A percentile compares a stretch with the other conserved stretches of the same genome.
These are phyloP conservation scores for Malus hybrid DNA, from an alignment of 331 rosid genomes.

Conservation along the genomic window DNA sequence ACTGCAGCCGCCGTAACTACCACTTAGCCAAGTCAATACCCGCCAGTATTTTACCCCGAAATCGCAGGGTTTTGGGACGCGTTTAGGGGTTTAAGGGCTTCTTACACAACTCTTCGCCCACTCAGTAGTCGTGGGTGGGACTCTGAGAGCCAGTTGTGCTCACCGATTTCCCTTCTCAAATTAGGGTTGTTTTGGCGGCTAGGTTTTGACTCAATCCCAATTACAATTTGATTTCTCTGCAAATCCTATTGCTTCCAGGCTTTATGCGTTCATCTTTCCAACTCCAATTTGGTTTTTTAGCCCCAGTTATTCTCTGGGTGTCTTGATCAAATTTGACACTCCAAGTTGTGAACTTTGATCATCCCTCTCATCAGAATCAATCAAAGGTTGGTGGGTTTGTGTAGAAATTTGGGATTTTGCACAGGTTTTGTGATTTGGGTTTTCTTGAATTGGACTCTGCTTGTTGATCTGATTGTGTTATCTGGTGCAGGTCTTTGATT, in stretches of 20 bases:
- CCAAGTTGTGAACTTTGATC: background rate
- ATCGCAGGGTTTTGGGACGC: slow-evolving; percentile 20
- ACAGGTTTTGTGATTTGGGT: background rate
- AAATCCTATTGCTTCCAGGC: background rate
- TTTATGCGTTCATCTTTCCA: background rate
- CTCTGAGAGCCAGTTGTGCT: background rate
- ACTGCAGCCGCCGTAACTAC: background rate
- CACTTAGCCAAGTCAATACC: background rate
- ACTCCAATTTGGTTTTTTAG: background rate
- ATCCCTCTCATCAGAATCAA: background rate
- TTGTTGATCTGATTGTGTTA: background rate
- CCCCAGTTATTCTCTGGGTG: background rate
- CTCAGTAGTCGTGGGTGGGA: background rate
- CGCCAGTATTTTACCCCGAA: background rate
- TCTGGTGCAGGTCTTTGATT: slow-evolving; percentile 4
- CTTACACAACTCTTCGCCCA: background rate
- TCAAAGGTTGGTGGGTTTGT: background rate
- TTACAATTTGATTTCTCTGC: background rate
- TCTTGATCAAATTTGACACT: background rate
- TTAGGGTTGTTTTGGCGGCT: slow-evolving; percentile 27
- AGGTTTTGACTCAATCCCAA: slow-evolving; percentile 14
- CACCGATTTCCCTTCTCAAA: background rate
- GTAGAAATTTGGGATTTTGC: background rate
- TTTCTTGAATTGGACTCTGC: background rate
- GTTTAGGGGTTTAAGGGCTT: slow-evolving; percentile 20